Evolutionary conservation across 768 basidiomycete species (phyloP).

Genomic region (Lentinula detonsa): DNA sequence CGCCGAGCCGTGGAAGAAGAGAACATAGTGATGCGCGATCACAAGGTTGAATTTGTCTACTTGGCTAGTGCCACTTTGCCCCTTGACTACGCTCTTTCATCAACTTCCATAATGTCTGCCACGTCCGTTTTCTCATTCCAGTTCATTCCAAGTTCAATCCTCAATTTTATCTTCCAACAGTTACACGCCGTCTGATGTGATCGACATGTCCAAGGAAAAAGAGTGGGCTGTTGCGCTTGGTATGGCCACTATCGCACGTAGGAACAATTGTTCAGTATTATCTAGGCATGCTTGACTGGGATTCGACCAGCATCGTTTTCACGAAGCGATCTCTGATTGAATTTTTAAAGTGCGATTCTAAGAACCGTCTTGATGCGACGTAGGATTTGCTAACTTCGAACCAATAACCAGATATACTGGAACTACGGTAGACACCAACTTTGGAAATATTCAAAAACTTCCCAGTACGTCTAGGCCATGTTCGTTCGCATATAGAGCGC

Average conservation of each 20-base stretch:
- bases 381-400: not conserved
- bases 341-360: conserved; percentile 55
- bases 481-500: not conserved
- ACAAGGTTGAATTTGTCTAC: not conserved
- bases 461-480: conserved; percentile 46
- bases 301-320: conserved; percentile 68
- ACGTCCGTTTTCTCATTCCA: conserved; percentile 24
- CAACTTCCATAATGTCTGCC: conserved; percentile 28
- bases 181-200: conserved; percentile 46
- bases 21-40: not conserved
- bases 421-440: conserved; percentile 72
- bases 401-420: conserved; percentile 53
- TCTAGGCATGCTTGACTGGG: conserved; percentile 78
- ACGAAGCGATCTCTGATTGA: conserved; percentile 73
- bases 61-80: not conserved
- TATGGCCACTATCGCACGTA: conserved; percentile 15
- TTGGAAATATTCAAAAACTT: conserved; percentile 66
- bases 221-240: conserved; percentile 70
- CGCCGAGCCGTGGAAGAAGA: not conserved
- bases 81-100: conserved; percentile 1
- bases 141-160: not conserved
- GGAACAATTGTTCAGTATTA: not conserved
- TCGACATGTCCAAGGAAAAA: conserved; percentile 63
- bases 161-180: conserved; percentile 26
- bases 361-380: conserved; percentile 13